phyloP scores from a whole-genome alignment of 2,329 filamentous ascomycete species.

The Penicillium hordei region DNA sequence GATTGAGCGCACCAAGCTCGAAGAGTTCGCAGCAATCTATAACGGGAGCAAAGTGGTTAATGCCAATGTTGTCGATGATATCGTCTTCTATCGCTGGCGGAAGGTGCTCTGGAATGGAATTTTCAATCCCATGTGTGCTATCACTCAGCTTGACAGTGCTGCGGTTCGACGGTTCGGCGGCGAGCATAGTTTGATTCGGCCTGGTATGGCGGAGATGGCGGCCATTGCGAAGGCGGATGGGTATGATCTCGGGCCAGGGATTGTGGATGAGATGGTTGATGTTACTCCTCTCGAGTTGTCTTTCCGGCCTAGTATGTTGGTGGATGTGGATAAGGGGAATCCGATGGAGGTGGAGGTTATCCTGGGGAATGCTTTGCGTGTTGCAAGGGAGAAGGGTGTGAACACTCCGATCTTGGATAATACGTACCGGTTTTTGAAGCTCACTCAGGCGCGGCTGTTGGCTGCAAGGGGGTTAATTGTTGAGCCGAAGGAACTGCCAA shows the following conservation, averaged over 20 bases:
- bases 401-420: conserved; percentile 15
- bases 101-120: conserved; percentile 53
- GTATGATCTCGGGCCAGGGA: conserved; percentile 9
- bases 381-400: conserved; percentile 11
- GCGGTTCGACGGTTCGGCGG: conserved; percentile 47
- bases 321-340: conserved; percentile 18
- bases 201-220: conserved; percentile 50
- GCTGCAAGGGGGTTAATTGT: conserved; percentile 11
- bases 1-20: conserved; percentile 2
- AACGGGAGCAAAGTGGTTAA: conserved; percentile 48
- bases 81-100: conserved; percentile 33
- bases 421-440: conserved; percentile 15
- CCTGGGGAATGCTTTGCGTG: conserved; percentile 15
- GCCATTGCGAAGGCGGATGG: conserved; percentile 16
- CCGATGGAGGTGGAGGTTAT: conserved; percentile 18
- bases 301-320: conserved; percentile 18
- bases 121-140: conserved; percentile 55
- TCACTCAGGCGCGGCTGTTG: conserved; percentile 12
- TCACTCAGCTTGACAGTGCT: conserved; percentile 53
- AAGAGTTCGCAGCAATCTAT: conserved; percentile 52
- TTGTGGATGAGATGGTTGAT: conserved; percentile 15
- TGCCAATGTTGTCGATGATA: conserved; percentile 36
- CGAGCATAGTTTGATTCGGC: conserved; percentile 46
- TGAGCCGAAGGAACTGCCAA: conserved; percentile 10
- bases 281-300: conserved; percentile 9